Percentiles rank a stretch among this genome's conserved stretches.
Evolutionary conservation across 768 basidiomycete genomes (phyloP).

Genomic region (Russula virescens): DNA sequence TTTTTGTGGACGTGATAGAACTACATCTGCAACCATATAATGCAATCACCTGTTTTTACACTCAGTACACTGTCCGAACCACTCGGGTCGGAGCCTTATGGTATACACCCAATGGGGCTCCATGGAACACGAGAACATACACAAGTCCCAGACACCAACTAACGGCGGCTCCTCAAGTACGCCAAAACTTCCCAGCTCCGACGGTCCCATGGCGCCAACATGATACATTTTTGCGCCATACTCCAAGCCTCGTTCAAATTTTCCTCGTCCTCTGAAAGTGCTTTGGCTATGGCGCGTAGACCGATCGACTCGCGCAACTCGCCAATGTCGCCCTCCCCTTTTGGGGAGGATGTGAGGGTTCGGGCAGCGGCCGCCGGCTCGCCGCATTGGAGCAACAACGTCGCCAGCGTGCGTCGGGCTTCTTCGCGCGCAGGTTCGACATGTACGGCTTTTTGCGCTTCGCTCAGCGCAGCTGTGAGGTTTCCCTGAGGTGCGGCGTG

Average conservation of each 20-base stretch:
- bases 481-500: conserved; percentile 38
- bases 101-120: no score
- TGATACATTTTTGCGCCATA: conserved; percentile 56
- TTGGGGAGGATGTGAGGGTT: conserved; percentile 38
- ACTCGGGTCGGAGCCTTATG: neutral
- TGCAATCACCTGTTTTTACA: conserved; percentile 6
- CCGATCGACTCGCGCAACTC: conserved; percentile 40
- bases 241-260: conserved; percentile 32
- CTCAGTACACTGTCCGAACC: neutral
- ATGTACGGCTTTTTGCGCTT: conserved; percentile 53
- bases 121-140: no score
- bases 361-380: conserved; percentile 37
- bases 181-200: conserved; percentile 57
- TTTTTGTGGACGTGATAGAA: conserved; percentile 13
- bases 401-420: conserved; percentile 49
- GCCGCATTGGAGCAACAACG: conserved; percentile 46
- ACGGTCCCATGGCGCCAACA: conserved; percentile 50
- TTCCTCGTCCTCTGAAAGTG: conserved; percentile 12
- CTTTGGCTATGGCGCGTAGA: conserved; percentile 46
- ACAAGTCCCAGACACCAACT: neutral
- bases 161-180: conserved; percentile 35
- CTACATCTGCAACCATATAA: conserved; percentile 17
- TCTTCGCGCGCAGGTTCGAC: conserved; percentile 48
- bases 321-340: conserved; percentile 31
- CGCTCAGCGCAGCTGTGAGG: conserved; percentile 18